These are phyloP conservation scores for Fusarium coicis DNA, from an alignment of 2,329 filamentous ascomycete species.

Conservation along the genomic window DNA sequence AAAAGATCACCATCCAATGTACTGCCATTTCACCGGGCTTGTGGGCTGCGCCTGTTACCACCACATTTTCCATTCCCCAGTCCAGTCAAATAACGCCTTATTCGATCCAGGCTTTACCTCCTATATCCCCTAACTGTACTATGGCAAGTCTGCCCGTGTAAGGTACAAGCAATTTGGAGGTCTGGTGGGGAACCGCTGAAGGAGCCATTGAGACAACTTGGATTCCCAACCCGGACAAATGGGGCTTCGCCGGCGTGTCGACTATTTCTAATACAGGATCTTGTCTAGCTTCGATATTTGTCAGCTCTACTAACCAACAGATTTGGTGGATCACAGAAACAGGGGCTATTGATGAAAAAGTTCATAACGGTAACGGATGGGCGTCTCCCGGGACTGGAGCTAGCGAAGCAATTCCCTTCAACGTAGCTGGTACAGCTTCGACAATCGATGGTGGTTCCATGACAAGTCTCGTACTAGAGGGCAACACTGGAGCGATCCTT, in stretches of 20 bases:
- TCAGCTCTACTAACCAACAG: not conserved
- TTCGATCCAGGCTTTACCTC: no score
- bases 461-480: not conserved
- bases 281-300: not conserved
- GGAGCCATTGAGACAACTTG: not conserved
- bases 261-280: not conserved
- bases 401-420: not conserved
- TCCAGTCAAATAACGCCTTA: not conserved
- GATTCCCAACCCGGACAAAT: not conserved
- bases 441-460: not conserved
- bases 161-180: not conserved
- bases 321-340: not conserved
- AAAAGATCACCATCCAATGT: rapidly evolving
- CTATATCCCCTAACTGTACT: not conserved
- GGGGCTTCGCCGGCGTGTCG: not conserved
- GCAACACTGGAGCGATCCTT: not conserved
- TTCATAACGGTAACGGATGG: not conserved
- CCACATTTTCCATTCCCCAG: not conserved
- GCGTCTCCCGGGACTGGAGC: not conserved
- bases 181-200: not conserved
- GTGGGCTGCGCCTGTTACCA: not conserved
- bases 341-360: not conserved
- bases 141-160: rapidly evolving
- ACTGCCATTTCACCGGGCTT: not conserved
- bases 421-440: not conserved